Evolutionary conservation across 2,329 filamentous ascomycete genomes (phyloP).

Genomic region (Cytospora leucostoma): DNA sequence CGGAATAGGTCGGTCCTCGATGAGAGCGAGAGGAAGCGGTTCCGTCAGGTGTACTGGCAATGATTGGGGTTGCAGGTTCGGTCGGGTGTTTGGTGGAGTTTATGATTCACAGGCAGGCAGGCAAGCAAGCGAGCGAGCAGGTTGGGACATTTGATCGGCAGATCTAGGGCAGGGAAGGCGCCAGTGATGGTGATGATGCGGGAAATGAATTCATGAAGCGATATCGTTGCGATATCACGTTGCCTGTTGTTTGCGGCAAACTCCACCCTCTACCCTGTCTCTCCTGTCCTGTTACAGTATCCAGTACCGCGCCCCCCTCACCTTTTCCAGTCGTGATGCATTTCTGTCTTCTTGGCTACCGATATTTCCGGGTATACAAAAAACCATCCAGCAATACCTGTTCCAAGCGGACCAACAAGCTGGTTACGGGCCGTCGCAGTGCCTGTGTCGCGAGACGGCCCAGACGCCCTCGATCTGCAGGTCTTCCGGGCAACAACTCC

Average conservation of each 20-base stretch:
- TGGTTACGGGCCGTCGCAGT: too few species aligned
- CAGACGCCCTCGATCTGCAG: too few species aligned
- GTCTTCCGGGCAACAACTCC: too few species aligned
- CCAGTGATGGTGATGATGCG: not conserved
- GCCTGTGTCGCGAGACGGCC: too few species aligned
- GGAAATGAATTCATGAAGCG: not conserved
- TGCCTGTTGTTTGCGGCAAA: not conserved
- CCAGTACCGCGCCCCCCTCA: too few species aligned
- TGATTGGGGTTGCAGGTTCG: not conserved
- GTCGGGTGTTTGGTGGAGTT: too few species aligned
- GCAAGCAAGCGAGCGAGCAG: not conserved
- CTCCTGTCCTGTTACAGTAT: too few species aligned
- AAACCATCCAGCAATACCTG: not conserved
- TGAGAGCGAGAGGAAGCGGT: slow-evolving; percentile 17
- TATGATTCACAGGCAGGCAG: not conserved
- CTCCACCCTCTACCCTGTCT: not conserved
- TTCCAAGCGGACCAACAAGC: too few species aligned
- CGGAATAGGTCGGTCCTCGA: slow-evolving; percentile 12
- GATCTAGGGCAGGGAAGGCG: not conserved
- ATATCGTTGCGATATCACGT: not conserved
- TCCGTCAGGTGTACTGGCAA: slow-evolving; percentile 7
- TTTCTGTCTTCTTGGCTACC: not conserved
- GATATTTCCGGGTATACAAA: not conserved
- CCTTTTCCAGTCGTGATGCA: too few species aligned
- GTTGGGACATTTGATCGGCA: not conserved